phyloP scores from a whole-genome alignment of 257 asterid genomes.

The Linderniella brevidens region DNA sequence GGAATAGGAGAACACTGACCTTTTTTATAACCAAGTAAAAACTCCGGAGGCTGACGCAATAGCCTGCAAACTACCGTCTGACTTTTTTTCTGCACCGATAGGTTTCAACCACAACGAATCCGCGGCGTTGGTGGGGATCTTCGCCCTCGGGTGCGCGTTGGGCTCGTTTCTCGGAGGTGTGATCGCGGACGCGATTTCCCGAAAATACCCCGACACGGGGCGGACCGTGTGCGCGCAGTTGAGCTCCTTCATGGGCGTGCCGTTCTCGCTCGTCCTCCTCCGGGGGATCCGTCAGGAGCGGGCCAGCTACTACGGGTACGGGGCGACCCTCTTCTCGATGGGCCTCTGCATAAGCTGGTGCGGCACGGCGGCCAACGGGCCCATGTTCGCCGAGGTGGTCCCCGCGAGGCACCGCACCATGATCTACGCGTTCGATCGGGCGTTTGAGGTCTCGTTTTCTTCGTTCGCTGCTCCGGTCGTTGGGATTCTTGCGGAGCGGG shows the following conservation, averaged over 20 bases:
- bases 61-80: no score
- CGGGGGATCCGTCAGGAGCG: constrained; percentile 44
- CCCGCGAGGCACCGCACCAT: constrained; percentile 85
- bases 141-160: constrained; percentile 84
- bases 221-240: constrained; percentile 90
- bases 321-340: constrained; percentile 62
- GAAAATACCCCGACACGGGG: constrained; percentile 58
- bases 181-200: constrained; percentile 62
- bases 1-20: no score
- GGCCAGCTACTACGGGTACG: constrained; percentile 46
- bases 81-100: no score
- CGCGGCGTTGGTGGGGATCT: constrained; percentile 64
- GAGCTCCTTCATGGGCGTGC: constrained; percentile 84
- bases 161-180: constrained; percentile 87
- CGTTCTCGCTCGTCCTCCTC: constrained; percentile 70
- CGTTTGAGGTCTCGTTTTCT: constrained; percentile 80
- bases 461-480: constrained; percentile 91
- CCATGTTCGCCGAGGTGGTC: constrained; percentile 96
- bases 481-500: constrained; percentile 75
- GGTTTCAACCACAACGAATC: constrained; percentile 88
- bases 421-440: constrained; percentile 92
- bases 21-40: no score
- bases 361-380: constrained; percentile 83
- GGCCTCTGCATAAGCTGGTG: constrained; percentile 89
- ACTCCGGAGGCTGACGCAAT: no score